Evolutionary conservation across 768 basidiomycete genomes (phyloP), one percentile per base, ranked within the genome.

Genomic region (Panellus pusillus): DNA sequence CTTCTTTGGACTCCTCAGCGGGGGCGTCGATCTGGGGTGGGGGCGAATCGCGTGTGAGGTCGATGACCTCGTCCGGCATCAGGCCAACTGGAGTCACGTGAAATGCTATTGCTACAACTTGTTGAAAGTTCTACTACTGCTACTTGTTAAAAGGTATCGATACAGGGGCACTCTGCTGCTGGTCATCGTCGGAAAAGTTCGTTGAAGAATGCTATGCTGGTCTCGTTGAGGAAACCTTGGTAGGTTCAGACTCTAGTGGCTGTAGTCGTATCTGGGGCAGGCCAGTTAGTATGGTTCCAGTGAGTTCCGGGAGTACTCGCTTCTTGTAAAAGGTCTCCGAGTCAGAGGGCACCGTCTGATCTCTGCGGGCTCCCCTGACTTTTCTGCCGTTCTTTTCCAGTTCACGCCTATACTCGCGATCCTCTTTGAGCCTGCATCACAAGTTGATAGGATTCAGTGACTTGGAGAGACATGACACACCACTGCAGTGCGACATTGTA

Each of bases 281-380:
- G 36, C n/a, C 17, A 2, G 18, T 43, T 49, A 42, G 5, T 29
- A 28, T 11, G 32, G 13, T 6, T 2, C 2, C 1, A 43, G 11
- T 24, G 12, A 46, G 12, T 29, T 18, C n/a, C 47, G 27, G 6
- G 20, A 3, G n/a, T 18, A 63, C 85, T 47, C 60, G 91, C 92
- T 91, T 92, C 63, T 74, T 82, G 68, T 93, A 96, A 65, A 96
- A 96, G 1, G 77, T 80, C 68, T 94, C 93, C 8, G 88, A 89
- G 63, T 93, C 87, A 7, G 82, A 78, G 15, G 90, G 85, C 24
- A 83, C 74, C 6, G 66, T 70, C 84, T 83, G 71, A 51, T 81
- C 72, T 61, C 66, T 74, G 45, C 80, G 76, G 37, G 87, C 81
- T 29, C 92, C 91, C 47, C 80, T 71, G 40, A 70, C 69, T 72